Base-by-base conservation (phyloP, 2,329 filamentous ascomycete species). In the Aspergillus versicolor region DNA sequence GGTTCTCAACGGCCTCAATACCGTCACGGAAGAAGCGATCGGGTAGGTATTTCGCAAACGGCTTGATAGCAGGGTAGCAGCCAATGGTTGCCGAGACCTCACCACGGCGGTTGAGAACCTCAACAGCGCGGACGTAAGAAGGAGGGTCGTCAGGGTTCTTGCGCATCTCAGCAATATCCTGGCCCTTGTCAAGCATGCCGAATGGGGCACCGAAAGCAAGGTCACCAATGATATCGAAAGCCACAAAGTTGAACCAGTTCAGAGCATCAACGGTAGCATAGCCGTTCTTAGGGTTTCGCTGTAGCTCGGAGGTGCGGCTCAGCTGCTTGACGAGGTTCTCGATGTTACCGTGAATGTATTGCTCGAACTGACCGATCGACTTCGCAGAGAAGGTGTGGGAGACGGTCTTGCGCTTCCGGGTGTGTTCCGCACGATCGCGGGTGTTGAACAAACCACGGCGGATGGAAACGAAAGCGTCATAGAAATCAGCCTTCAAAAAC, bases 381-480 rank as follows among this genome's bases (percentile, higher is more conserved):
- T 93, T 95, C 59, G 88, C 82, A 13, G 87, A 90, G 76, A 96
- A 96, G 32, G 90, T 94, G 73, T 96, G 91, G 1, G 90, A 87
- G 47, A 96, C 85, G 2, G 90, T 88, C 82, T 96, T 96, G 67
- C 92, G 85, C 82, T 96, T 97, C 61, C 92, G 86, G 0, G 88
- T 88, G 73, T 97, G 92, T 68, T 96, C 90, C 0, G 80, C 80
- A 48, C 92, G 84, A 75, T 92, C 86, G 32, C 92, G 83, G 0
- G 92, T 96, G 74, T 95, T 96, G 84, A 96, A 97, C 12, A 97
- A 81, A 19, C 91, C 91, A 12, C 90, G 85, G 50, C 84, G 84
- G 68, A 96, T 95, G 12, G 89, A 92, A 54, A 96, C 91, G 66
- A 96, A 96, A 49, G 90, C 89, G 67, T 96, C 91, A 67, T 96